Percentiles rank a stretch among this genome's conserved stretches.
These are phyloP conservation scores for Phlebopus sp. DNA, from an alignment of 1,284 basidiomycete genomes.

Conservation along the genomic window DNA sequence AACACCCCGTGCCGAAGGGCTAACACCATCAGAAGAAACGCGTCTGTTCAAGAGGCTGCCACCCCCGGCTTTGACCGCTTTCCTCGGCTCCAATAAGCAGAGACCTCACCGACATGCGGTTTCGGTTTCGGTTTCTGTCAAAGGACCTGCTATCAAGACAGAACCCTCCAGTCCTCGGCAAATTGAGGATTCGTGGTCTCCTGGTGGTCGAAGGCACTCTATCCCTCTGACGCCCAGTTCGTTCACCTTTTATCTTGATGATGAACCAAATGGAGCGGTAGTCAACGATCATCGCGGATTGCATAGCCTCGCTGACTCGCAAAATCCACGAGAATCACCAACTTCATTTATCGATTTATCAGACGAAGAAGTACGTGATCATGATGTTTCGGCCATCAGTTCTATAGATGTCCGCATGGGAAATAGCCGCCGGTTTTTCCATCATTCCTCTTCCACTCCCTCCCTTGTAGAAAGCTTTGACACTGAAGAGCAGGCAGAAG, in stretches of 20 bases:
- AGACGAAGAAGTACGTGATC: conserved; percentile 48
- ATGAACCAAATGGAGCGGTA: conserved; percentile 6
- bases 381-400: conserved; percentile 17
- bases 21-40: conserved; percentile 26
- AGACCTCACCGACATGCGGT: conserved; percentile 39
- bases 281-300: conserved; percentile 5
- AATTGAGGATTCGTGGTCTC: conserved; percentile 15
- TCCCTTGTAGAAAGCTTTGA: conserved; percentile 50
- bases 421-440: conserved; percentile 24
- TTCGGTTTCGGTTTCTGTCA: conserved; percentile 38
- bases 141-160: conserved; percentile 14
- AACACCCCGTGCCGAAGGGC: conserved; percentile 44
- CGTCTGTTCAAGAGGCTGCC: conserved; percentile 23
- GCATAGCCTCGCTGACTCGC: conserved; percentile 9
- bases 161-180: conserved; percentile 31
- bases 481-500: conserved; percentile 52
- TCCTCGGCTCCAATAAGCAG: conserved; percentile 23
- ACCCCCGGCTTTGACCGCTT: conserved; percentile 23
- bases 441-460: conserved; percentile 35
- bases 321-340: conserved; percentile 30
- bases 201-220: conserved; percentile 48
- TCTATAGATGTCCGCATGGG: conserved; percentile 8
- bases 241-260: conserved; percentile 30
- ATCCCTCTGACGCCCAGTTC: conserved; percentile 41
- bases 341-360: conserved; percentile 68